These are phyloP conservation scores for Cercospora brassicicola DNA, from an alignment of 2,329 filamentous ascomycete genomes.

Conservation along the genomic window DNA sequence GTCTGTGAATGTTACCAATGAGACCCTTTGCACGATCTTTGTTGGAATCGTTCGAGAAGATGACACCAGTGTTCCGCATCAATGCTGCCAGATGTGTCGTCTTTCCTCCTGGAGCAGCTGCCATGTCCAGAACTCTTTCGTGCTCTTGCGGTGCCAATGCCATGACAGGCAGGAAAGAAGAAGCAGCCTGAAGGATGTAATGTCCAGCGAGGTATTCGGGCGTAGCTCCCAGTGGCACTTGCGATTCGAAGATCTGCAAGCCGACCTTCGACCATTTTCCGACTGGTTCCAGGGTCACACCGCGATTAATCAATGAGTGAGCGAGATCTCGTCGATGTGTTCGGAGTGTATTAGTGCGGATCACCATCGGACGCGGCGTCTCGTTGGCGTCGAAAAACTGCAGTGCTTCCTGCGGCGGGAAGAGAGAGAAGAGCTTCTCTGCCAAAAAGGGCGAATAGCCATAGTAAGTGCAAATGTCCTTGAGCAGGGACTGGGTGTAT, in stretches of 20 bases:
- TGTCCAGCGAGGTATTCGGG: constrained; percentile 96
- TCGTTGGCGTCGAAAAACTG: constrained; percentile 99
- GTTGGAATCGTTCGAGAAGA: constrained; percentile 96
- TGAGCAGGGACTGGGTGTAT: constrained; percentile 81
- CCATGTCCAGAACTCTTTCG: constrained; percentile 91
- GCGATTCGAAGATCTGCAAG: constrained; percentile 91
- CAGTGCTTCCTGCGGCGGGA: constrained; percentile 89
- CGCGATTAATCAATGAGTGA: constrained; percentile 90
- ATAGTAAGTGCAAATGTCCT: constrained; percentile 95
- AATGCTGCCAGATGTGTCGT: constrained; percentile 93
- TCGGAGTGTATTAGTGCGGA: constrained; percentile 92
- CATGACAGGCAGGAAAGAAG: constrained; percentile 97
- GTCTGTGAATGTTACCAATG: constrained; percentile 94
- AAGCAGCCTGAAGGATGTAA: constrained; percentile 96
- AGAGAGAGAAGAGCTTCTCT: constrained; percentile 90
- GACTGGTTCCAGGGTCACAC: constrained; percentile 92
- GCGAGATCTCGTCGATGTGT: constrained; percentile 76
- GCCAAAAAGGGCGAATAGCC: constrained; percentile 94
- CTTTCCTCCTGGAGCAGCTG: constrained; percentile 92
- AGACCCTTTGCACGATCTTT: constrained; percentile 92
- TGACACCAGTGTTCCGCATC: constrained; percentile 94
- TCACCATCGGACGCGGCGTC: constrained; percentile 86
- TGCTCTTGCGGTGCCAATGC: constrained; percentile 90
- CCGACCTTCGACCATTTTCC: constrained; percentile 99
- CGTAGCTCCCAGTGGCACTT: constrained; percentile 84